phyloP scores from a whole-genome alignment of 2,329 filamentous ascomycete species.

The Aspergillus sp. region DNA sequence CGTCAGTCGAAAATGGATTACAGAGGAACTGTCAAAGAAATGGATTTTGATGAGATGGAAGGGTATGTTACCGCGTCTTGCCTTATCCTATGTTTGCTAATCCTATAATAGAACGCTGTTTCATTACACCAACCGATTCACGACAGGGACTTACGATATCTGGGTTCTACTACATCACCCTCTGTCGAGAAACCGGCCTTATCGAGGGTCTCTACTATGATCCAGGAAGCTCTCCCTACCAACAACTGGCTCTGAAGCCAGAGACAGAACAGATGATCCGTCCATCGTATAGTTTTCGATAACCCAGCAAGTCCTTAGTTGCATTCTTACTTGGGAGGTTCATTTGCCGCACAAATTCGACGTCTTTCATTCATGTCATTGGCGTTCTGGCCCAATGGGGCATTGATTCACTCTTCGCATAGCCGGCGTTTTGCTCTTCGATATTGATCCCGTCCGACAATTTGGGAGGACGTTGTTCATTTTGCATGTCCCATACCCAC shows the following conservation, averaged over 20 bases:
- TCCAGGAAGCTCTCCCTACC: slow-evolving; percentile 46
- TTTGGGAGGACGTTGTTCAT: no score
- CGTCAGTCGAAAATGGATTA: slow-evolving; percentile 41
- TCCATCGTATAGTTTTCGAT: slow-evolving; percentile 40
- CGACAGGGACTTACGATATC: slow-evolving; percentile 46
- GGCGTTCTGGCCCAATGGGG: no score
- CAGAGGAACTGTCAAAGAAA: slow-evolving; percentile 34
- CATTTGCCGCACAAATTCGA: not conserved
- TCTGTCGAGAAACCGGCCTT: slow-evolving; percentile 40
- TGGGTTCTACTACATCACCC: slow-evolving; percentile 48
- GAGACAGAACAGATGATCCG: slow-evolving; percentile 35
- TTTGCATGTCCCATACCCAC: no score
- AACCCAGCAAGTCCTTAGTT: not conserved
- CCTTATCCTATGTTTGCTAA: slow-evolving; percentile 6
- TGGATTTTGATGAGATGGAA: slow-evolving; percentile 52
- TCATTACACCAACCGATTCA: slow-evolving; percentile 43
- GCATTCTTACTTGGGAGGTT: not conserved
- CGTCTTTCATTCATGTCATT: not conserved
- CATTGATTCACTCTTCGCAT: no score
- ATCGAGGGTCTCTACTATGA: slow-evolving; percentile 48
- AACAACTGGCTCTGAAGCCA: slow-evolving; percentile 42
- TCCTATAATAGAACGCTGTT: slow-evolving; percentile 38
- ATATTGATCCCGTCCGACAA: no score
- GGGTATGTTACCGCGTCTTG: slow-evolving; percentile 24
- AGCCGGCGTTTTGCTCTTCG: no score